Conservation (phyloP, 306 rosid genomes). For the Prunus dulcis region DNA sequence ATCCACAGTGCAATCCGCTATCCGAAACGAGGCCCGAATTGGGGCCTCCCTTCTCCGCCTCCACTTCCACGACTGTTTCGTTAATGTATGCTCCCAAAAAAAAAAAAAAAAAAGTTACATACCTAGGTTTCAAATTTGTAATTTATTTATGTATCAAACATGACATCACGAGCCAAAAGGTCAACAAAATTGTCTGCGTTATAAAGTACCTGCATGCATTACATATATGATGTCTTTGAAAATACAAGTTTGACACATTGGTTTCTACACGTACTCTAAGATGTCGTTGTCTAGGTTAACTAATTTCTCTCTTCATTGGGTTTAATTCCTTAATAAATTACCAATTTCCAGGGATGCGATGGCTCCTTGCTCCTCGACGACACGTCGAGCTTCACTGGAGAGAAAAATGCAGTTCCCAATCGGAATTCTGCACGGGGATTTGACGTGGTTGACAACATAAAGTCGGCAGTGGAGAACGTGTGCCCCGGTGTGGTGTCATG, state of each 20-base stretch:
- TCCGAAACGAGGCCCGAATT: conserved; percentile 71
- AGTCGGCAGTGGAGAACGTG: conserved; percentile 58
- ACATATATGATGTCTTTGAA: not conserved
- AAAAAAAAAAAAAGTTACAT: not conserved
- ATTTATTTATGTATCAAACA: not conserved
- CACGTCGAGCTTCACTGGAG: conserved; percentile 64
- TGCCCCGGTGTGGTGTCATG: conserved; percentile 84
- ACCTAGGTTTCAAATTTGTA: not conserved
- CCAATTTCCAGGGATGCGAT: conserved; percentile 68
- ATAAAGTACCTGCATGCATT: too few relatives aligned
- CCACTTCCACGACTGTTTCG: conserved; percentile 89
- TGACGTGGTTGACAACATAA: conserved; percentile 68
- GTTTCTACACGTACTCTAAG: not conserved
- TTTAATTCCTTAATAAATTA: too few relatives aligned
- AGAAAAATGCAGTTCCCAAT: conserved; percentile 70
- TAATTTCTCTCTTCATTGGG: not conserved
- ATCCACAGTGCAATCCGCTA: conserved; percentile 48
- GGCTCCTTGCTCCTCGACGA: conserved; percentile 85
- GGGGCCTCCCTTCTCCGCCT: conserved; percentile 95
- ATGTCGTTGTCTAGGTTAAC: not conserved
- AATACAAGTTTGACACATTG: not conserved
- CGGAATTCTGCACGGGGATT: conserved; percentile 75
- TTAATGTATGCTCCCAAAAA: conserved; percentile 64
- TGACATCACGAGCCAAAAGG: not conserved
- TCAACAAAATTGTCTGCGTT: not conserved